A percentile compares a stretch with the other conserved stretches of the same genome.
phyloP scores from a whole-genome alignment of 768 basidiomycete genomes.

The Tylopilus subfusipes region DNA sequence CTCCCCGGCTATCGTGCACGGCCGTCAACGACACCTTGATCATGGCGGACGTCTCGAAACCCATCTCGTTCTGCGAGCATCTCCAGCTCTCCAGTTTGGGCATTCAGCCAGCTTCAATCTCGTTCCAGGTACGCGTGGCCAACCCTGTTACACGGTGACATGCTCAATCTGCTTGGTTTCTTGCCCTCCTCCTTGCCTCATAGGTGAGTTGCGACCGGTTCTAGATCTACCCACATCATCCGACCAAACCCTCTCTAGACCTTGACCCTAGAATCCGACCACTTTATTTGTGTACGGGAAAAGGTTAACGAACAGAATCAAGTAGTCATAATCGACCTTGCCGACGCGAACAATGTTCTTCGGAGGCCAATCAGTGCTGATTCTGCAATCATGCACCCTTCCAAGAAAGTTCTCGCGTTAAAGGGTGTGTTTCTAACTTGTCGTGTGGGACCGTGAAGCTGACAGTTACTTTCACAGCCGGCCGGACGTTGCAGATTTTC shows the following conservation, averaged over 20 bases:
- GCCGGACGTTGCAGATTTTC: slow-evolving; percentile 93
- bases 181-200: background rate
- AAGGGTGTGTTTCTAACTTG: slow-evolving; percentile 54
- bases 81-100: slow-evolving; percentile 93
- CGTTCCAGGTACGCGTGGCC: slow-evolving; percentile 77
- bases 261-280: slow-evolving; percentile 94
- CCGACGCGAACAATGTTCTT: slow-evolving; percentile 95
- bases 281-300: slow-evolving; percentile 97
- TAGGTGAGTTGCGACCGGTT: slow-evolving; percentile 19
- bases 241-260: slow-evolving; percentile 47
- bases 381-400: slow-evolving; percentile 97
- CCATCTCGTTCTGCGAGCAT: slow-evolving; percentile 87
- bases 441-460: background rate
- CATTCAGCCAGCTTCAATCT: slow-evolving; percentile 94
- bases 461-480: slow-evolving; percentile 49
- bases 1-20: slow-evolving; percentile 14
- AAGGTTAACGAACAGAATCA: slow-evolving; percentile 94
- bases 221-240: background rate
- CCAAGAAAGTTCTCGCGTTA: slow-evolving; percentile 93
- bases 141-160: slow-evolving; percentile 11
- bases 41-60: slow-evolving; percentile 47
- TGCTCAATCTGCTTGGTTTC: slow-evolving; percentile 17
- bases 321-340: slow-evolving; percentile 97
- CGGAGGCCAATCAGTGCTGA: slow-evolving; percentile 97
- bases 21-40: slow-evolving; percentile 17